Conservation (phyloP, 148 eudicot genomes). For the Selenicereus undatus region DNA sequence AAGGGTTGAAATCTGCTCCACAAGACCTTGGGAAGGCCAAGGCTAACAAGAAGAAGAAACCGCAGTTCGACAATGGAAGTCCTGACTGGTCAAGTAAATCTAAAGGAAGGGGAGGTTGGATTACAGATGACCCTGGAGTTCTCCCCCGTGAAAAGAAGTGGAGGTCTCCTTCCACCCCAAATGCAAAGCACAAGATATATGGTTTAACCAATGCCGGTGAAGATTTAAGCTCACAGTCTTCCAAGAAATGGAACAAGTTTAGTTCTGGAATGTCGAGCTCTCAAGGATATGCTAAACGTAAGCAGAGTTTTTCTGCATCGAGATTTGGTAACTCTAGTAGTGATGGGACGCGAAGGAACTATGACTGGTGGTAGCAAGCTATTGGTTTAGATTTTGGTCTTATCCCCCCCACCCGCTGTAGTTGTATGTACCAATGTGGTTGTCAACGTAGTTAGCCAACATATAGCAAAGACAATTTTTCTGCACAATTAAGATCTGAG, state of each 20-base stretch:
- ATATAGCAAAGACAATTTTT: not conserved
- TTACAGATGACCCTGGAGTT: conserved; percentile 56
- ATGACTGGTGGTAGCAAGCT: conserved; percentile 39
- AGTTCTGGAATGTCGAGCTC: conserved; percentile 34
- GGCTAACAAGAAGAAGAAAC: conserved; percentile 40
- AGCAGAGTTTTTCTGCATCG: conserved; percentile 41
- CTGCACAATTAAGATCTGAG: not conserved
- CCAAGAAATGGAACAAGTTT: conserved; percentile 26
- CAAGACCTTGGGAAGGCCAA: conserved; percentile 47
- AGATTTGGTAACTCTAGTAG: conserved; percentile 46
- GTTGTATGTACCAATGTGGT: conserved; percentile 20
- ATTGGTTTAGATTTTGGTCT: not conserved
- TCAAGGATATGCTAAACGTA: conserved; percentile 35
- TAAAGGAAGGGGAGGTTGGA: conserved; percentile 67
- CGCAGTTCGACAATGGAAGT: conserved; percentile 33
- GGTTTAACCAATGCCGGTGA: conserved; percentile 32
- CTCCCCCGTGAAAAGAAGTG: conserved; percentile 29
- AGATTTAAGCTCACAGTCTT: conserved; percentile 38
- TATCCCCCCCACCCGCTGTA: not conserved
- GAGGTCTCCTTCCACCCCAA: conserved; percentile 63
- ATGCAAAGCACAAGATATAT: conserved; percentile 32
- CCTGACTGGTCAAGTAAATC: conserved; percentile 35
- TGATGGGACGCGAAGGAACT: conserved; percentile 41
- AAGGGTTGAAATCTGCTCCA: conserved; percentile 47
- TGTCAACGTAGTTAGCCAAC: not conserved